Evolutionary conservation across 805 yeast genomes (phyloP).

Genomic region (Candida qinlingensis): DNA sequence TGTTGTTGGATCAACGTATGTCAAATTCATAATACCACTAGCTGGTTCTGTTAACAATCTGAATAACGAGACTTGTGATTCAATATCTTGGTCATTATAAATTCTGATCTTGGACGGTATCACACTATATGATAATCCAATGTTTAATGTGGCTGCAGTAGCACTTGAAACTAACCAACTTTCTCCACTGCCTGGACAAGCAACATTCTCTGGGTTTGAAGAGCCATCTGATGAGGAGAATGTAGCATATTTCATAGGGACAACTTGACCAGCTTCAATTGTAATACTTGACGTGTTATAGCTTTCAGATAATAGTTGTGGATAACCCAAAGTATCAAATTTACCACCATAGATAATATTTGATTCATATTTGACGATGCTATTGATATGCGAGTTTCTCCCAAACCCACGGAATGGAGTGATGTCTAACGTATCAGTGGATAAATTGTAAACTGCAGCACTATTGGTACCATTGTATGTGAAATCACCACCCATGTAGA

Average conservation of each 20-base stretch:
- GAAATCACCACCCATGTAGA: conserved; percentile 82
- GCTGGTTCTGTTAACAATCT: conserved; percentile 74
- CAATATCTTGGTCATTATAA: conserved; percentile 49
- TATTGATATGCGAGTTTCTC: conserved; percentile 47
- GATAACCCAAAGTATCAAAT: conserved; percentile 43
- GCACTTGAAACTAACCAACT: conserved; percentile 50
- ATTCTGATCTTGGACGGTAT: conserved; percentile 70
- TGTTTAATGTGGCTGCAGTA: conserved; percentile 61
- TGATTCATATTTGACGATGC: conserved; percentile 49
- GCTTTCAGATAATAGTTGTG: conserved; percentile 21
- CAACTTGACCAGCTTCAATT: conserved; percentile 53
- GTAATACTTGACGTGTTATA: conserved; percentile 35
- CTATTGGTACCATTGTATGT: conserved; percentile 47
- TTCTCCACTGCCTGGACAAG: conserved; percentile 48
- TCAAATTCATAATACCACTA: conserved; percentile 85
- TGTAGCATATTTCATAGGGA: conserved; percentile 52
- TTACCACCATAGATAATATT: conserved; percentile 77
- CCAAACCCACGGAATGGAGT: conserved; percentile 79
- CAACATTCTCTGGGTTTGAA: conserved; percentile 24
- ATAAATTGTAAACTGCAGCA: conserved; percentile 57
- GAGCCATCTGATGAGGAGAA: conserved; percentile 39
- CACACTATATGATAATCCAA: conserved; percentile 48
- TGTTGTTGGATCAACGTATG: conserved; percentile 72
- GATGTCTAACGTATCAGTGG: conserved; percentile 34
- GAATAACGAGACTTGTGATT: conserved; percentile 50